A percentile compares a stretch with the other conserved stretches of the same genome.
These are phyloP conservation scores for Zygotorulaspora danielsina DNA, from an alignment of 805 yeast genomes.

Conservation along the genomic window DNA sequence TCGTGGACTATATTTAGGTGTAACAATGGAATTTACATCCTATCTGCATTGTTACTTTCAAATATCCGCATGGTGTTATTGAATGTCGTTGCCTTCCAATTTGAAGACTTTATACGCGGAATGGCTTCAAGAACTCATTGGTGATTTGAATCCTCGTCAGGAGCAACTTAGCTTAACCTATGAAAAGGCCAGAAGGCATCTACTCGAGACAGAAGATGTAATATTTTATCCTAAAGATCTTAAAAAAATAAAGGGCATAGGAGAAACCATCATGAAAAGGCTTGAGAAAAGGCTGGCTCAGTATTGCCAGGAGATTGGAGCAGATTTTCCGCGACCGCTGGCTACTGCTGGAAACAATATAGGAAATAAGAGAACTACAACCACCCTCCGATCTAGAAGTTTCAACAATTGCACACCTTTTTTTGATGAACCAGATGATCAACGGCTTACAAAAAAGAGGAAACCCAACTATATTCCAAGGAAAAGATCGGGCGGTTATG, in stretches of 20 bases:
- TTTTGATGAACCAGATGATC: conserved; percentile 9
- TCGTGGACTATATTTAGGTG: too few relatives aligned
- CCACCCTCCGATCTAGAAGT: conserved; percentile 15
- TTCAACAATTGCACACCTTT: not conserved
- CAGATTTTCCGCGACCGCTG: conserved; percentile 41
- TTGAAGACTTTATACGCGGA: conserved; percentile 48
- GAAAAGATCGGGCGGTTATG: conserved; percentile 79
- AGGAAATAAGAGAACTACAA: conserved; percentile 18
- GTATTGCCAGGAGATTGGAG: conserved; percentile 56
- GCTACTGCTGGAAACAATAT: conserved; percentile 16
- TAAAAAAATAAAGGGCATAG: conserved; percentile 58
- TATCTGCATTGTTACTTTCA: too few relatives aligned
- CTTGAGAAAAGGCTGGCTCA: conserved; percentile 45
- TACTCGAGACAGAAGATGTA: conserved; percentile 43
- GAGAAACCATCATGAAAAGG: conserved; percentile 57
- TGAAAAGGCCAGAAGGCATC: conserved; percentile 50
- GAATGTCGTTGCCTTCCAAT: conserved; percentile 44
- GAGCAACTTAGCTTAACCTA: conserved; percentile 52
- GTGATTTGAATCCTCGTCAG: conserved; percentile 44
- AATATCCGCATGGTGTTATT: too few relatives aligned
- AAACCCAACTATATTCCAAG: conserved; percentile 58
- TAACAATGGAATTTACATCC: too few relatives aligned
- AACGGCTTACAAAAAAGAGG: conserved; percentile 22
- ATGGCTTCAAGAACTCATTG: conserved; percentile 57
- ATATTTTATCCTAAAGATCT: conserved; percentile 58